phyloP scores from a whole-genome alignment of 163 green algal species.

The Chlamydomonas reinhardtii region DNA sequence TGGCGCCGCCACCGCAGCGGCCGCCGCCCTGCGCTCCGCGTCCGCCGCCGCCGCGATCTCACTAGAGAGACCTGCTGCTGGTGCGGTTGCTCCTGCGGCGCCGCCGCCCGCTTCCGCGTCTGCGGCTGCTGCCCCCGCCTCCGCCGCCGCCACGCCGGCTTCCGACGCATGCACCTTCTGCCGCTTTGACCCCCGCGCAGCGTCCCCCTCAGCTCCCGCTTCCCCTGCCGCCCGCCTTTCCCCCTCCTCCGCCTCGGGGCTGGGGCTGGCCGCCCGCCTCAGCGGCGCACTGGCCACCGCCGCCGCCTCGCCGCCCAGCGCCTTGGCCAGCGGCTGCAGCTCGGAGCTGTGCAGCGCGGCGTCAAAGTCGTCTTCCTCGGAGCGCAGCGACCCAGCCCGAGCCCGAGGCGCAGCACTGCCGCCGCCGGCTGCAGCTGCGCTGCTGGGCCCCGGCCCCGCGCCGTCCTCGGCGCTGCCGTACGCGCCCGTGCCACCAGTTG shows the following conservation, averaged over 20 bases:
- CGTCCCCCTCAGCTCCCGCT: neutral
- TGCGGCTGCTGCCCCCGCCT: neutral
- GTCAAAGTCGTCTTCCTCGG: conserved; percentile 42
- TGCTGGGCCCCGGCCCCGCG: too few species aligned
- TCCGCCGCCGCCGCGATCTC: neutral
- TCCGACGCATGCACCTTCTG: neutral
- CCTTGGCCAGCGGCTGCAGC: conserved; percentile 17
- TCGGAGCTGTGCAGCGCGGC: conserved; percentile 38
- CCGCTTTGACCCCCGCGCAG: neutral
- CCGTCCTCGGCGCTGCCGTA: neutral
- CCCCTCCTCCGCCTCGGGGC: neutral
- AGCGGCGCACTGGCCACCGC: conserved; percentile 6
- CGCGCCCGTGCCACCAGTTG: neutral
- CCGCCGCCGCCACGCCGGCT: neutral
- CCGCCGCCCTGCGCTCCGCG: neutral
- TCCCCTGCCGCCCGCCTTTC: neutral
- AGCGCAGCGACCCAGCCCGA: neutral
- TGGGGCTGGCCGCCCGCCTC: neutral
- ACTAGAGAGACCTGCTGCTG: too few species aligned
- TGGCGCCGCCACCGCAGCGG: neutral
- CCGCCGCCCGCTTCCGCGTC: neutral
- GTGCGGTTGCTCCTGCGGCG: neutral
- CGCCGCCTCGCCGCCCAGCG: conserved; percentile 28
- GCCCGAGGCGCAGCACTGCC: neutral
- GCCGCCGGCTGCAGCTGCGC: neutral